phyloP scores from a whole-genome alignment of 148 eudicot species.

The Rhododendron ferrugineum region DNA sequence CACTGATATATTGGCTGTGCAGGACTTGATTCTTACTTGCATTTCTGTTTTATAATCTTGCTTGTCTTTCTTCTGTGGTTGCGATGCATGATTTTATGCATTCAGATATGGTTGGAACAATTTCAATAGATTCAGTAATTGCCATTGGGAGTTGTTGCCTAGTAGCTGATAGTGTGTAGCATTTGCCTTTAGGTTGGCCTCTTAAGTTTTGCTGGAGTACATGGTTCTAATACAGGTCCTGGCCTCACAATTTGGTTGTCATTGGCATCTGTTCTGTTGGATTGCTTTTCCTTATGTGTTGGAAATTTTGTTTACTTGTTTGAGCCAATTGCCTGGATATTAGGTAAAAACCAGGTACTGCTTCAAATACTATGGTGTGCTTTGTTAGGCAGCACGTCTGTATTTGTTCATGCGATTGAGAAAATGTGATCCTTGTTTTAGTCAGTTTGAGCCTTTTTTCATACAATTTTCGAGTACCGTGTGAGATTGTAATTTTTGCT shows the following conservation, averaged over 20 bases:
- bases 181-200: background rate
- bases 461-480: background rate
- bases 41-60: background rate
- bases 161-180: background rate
- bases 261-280: background rate
- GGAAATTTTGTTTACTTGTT: background rate
- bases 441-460: background rate
- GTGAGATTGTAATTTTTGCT: background rate
- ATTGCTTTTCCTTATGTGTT: background rate
- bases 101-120: background rate
- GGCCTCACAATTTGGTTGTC: background rate
- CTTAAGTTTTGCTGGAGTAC: background rate
- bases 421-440: background rate
- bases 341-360: background rate
- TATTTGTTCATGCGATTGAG: background rate
- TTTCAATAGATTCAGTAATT: background rate
- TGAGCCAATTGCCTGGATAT: background rate
- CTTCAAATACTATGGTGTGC: background rate
- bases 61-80: background rate
- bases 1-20: background rate
- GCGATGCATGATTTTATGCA: background rate
- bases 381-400: background rate
- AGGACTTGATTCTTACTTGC: background rate
- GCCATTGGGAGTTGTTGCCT: background rate
- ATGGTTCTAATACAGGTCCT: background rate